Evolutionary conservation across 2,329 filamentous ascomycete genomes (phyloP), one percentile per base, ranked within the genome.

Genomic region (Ophiosphaerella herpotricha): DNA sequence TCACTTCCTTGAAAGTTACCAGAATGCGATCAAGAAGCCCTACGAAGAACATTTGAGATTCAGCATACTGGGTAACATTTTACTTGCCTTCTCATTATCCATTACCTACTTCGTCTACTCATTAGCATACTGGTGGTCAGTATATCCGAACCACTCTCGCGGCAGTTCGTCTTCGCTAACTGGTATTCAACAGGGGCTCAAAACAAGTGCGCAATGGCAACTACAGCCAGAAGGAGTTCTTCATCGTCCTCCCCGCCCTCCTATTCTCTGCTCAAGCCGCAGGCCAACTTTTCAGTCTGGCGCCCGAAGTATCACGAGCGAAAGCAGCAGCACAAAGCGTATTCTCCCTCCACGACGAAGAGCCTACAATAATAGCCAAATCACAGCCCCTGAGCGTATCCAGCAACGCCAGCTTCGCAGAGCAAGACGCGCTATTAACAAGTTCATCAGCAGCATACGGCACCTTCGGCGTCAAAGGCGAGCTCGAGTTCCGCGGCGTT

Each of bases 91-190:
- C 41, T 77, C 76, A 4, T 66, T 78, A 21, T 73, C 75, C 1
- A 68, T 78, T 14, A 77, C 76, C 0, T 78, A 78, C 53, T 78
- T 78, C 54, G 74, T 78, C 1, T 78, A 79, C 50, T 77, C 77
- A 29, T 57, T 79, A 29, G 77, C 77, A 23, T 79, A 79, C 58
- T 79, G 76, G 76, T 79, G 77, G 76, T 61, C 54, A 53, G 58
- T 55, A 11, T 23, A 12, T 34, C 64, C 57, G 38, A 57, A 60
- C 14, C 18, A 32, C 14, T 7, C 31, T 41, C 33, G 14, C 26
- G 34, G 23, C 12, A 14, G 31, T 33, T 29, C 26, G 11, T 29
- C 11, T 11, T 29, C 6, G 39, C 29, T 47, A 32, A 18, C 46
- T 45, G 26, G 46, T n/a, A 14, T 26, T n/a, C 2, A 14, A 18